Evolutionary conservation across 805 yeast species (phyloP), one percentile per base, ranked within the genome.

Genomic region (Metschnikowia kunwiensis): DNA sequence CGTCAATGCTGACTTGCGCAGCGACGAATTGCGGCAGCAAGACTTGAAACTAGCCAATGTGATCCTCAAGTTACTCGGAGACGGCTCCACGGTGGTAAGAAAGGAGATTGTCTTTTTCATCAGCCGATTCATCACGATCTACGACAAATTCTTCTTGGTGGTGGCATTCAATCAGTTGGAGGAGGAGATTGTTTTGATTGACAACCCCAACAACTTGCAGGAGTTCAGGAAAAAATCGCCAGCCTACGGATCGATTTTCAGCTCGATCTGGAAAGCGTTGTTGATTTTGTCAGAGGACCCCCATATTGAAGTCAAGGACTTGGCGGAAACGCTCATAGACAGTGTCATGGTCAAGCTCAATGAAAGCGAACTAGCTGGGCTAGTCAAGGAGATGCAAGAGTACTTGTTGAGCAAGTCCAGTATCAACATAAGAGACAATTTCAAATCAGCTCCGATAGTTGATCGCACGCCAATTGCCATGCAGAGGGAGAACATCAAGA

Each of bases 81-180:
- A 93, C 61, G 97, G 95, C 0, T 85, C 96, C 0, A 78, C 95
- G 0, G 63, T 91, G 47, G 96, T 93, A 1, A 66, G 98, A 39
- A 79, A 87, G 45, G 97, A 93, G 55, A 75, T 86, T 7, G 77
- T 85, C 5, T 79, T 81, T 17, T 85, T 85, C 51, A 74, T 88
- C 36, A 83, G 93, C 24, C 75, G 80, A 30, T 79, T 86, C 54
- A 83, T 88, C 9, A 61, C 74, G 39, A 78, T 79, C 27, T 82
- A 88, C 58, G 63, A 74, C 16, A 76, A 78, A 40, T 84, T 86
- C 52, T 89, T 91, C 52, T 57, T 88, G 36, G 93, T 91, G 2
- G 82, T 89, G 41, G 96, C 96, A 0, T 88, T 82, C 57, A 76
- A 86, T 31, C 88, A 87, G 47, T 55, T 93, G 18, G 87, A 84